A percentile compares a stretch with the other conserved stretches of the same genome.
phyloP scores from a whole-genome alignment of 805 yeast species.

The Candida ficus region DNA sequence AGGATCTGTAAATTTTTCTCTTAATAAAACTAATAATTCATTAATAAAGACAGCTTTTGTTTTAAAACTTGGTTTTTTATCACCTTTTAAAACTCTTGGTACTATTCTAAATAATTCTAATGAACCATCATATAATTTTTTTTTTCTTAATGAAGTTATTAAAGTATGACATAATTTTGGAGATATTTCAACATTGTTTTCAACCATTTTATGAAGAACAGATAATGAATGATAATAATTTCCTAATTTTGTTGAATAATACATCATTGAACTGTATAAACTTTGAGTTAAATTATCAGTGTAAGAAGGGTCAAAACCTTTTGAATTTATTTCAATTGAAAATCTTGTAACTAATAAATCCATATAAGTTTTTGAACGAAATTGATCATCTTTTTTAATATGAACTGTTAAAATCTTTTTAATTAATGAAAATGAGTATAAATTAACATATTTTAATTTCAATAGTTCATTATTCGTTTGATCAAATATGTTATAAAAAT shows the following conservation, averaged over 20 bases:
- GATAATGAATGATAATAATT: constrained; percentile 10
- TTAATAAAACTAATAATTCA: constrained; percentile 16
- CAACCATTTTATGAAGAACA: constrained; percentile 13
- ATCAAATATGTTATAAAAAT: constrained; percentile 10
- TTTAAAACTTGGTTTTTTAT: background rate
- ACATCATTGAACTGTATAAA: constrained; percentile 18
- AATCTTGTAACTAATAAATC: constrained; percentile 10
- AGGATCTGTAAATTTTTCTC: constrained; percentile 17
- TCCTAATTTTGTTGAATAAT: constrained; percentile 13
- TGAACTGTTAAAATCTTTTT: constrained; percentile 7
- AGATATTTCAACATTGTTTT: constrained; percentile 10
- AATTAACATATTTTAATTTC: constrained; percentile 7
- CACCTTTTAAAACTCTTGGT: constrained; percentile 13
- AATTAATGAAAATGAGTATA: constrained; percentile 14
- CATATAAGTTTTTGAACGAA: constrained; percentile 7
- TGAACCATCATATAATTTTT: constrained; percentile 15
- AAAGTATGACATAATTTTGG: constrained; percentile 15
- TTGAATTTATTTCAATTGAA: background rate
- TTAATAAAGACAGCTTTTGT: constrained; percentile 7
- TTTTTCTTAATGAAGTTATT: constrained; percentile 15
- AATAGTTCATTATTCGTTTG: background rate
- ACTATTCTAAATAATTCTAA: constrained; percentile 13
- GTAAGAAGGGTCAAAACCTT: background rate
- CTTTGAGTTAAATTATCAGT: background rate
- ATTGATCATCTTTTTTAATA: constrained; percentile 5